These are phyloP conservation scores for Leccinum pellstonianum DNA, from an alignment of 768 basidiomycete species.

Conservation along the genomic window DNA sequence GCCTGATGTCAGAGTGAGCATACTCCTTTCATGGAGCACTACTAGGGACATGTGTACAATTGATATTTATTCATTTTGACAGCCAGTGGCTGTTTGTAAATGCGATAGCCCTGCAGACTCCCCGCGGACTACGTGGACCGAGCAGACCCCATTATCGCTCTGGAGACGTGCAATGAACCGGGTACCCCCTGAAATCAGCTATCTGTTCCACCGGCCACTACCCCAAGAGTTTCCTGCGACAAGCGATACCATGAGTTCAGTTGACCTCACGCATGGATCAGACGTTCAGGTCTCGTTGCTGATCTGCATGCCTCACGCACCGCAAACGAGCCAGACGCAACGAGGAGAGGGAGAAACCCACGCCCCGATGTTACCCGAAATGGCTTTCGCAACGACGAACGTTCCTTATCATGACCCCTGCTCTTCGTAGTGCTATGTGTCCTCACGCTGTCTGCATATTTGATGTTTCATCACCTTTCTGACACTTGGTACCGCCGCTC, in stretches of 20 bases:
- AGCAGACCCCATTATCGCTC: constrained; percentile 10
- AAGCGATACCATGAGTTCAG: not conserved
- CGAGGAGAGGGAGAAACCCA: not conserved
- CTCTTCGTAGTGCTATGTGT: constrained; percentile 12
- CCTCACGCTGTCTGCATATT: constrained; percentile 10
- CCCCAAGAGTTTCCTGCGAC: constrained; percentile 1
- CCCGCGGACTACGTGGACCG: constrained; percentile 1
- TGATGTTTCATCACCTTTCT: constrained; percentile 8
- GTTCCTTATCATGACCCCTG: constrained; percentile 14
- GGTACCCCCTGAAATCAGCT: constrained; percentile 28
- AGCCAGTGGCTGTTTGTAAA: constrained; percentile 28
- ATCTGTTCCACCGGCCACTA: constrained; percentile 27
- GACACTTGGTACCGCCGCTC: constrained; percentile 4
- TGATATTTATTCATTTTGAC: not conserved
- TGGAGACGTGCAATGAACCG: constrained; percentile 22
- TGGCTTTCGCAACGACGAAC: constrained; percentile 29
- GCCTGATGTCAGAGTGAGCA: constrained; percentile 23
- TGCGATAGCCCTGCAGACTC: not conserved
- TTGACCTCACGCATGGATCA: constrained; percentile 17
- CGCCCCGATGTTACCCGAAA: constrained; percentile 15
- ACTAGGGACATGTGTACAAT: not conserved
- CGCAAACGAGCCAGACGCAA: not conserved
- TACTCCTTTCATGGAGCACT: constrained; percentile 20
- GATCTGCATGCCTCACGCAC: constrained; percentile 28
- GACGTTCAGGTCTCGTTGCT: constrained; percentile 29